These are phyloP conservation scores for Mycena polygramma DNA, from an alignment of 768 basidiomycete genomes.

Conservation along the genomic window DNA sequence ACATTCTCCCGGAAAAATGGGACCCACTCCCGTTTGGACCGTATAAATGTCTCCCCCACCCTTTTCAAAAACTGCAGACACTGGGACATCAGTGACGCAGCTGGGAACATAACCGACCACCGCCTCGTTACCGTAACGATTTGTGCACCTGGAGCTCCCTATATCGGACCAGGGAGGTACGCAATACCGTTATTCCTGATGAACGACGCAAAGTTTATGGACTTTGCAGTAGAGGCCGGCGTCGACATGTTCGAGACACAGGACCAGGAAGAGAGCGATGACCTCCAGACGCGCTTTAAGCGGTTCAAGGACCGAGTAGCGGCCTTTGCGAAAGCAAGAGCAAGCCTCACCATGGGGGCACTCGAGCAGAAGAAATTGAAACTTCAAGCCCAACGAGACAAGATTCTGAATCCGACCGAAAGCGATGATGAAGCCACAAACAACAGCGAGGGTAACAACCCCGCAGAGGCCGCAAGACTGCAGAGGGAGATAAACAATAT, in stretches of 20 bases:
- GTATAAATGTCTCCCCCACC: background rate
- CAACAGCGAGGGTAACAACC: no score
- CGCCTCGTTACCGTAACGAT: background rate
- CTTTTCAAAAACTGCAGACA: background rate
- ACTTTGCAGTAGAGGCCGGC: background rate
- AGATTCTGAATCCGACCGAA: no score
- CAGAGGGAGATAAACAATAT: constrained; percentile 11
- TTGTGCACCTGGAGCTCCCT: background rate
- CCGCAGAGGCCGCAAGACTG: background rate
- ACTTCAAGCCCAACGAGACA: no score
- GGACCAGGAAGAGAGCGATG: no score
- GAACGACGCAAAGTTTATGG: background rate
- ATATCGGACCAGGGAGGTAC: background rate
- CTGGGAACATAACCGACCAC: background rate
- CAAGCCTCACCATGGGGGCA: no score
- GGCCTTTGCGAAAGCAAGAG: background rate
- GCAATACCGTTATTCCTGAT: background rate
- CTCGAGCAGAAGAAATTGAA: no score
- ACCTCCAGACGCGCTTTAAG: background rate
- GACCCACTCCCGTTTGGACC: constrained; percentile 13
- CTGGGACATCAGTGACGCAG: constrained; percentile 5
- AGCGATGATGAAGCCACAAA: no score
- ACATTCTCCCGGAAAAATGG: background rate
- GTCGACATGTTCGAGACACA: no score
- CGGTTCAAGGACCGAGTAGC: background rate